Percentiles rank a stretch among this genome's conserved stretches.
Conservation (phyloP, 106 monocot genomes). For the Dendrobium catenatum region DNA sequence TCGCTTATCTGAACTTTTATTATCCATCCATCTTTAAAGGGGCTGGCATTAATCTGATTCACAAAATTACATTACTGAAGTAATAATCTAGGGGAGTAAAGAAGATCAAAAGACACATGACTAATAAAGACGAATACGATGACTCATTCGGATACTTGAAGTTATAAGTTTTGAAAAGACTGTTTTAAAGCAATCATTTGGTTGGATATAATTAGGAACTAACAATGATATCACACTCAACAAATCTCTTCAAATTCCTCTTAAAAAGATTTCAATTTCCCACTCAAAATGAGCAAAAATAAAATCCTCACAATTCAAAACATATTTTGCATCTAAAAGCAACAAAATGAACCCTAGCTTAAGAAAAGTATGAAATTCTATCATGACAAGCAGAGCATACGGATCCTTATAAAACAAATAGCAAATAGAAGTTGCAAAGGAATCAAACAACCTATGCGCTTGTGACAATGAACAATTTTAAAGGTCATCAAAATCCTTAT, state of each 20-base stretch:
- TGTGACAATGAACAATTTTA: background rate
- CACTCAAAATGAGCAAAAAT: background rate
- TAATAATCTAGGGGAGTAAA: background rate
- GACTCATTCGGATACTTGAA: background rate
- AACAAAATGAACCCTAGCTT: background rate
- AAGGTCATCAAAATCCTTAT: background rate
- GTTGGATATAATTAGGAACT: background rate
- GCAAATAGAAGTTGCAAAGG: background rate
- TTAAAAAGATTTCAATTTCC: too few relatives aligned
- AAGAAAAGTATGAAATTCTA: background rate
- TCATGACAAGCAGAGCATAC: background rate
- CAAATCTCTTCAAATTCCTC: too few relatives aligned
- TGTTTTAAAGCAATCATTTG: background rate
- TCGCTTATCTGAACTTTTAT: slow-evolving; percentile 25
- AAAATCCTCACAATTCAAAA: too few relatives aligned
- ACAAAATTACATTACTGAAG: background rate
- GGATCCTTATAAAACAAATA: background rate
- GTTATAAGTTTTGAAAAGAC: background rate
- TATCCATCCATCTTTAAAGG: slow-evolving; percentile 28
- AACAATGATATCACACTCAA: too few relatives aligned
- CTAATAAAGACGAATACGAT: background rate
- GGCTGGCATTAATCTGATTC: slow-evolving; percentile 23
- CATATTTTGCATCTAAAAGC: background rate
- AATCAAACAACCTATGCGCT: background rate
- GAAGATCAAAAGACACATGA: background rate